Conservation (phyloP, 495 filamentous ascomycete genomes). For the Geoglossum glabrum region DNA sequence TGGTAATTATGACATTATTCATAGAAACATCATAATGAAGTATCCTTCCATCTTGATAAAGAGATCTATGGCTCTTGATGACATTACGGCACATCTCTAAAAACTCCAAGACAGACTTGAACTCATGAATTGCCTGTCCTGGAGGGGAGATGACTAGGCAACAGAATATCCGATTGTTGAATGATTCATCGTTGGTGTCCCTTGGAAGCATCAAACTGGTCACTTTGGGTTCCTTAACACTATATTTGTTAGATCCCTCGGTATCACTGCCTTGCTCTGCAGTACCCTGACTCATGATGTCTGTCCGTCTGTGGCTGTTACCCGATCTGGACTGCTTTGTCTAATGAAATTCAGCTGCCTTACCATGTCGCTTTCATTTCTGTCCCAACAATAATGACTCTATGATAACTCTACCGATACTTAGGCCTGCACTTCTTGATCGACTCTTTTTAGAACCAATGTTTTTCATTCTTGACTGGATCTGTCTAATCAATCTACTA, state of each 20-base stretch:
- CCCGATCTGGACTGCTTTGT: neutral
- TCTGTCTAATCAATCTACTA: neutral
- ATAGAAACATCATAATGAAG: conserved; percentile 13
- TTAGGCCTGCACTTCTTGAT: conserved; percentile 3
- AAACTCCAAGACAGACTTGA: conserved; percentile 14
- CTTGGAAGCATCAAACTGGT: conserved; percentile 7
- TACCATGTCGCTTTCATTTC: neutral
- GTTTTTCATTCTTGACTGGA: conserved; percentile 4
- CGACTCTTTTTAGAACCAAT: conserved; percentile 3
- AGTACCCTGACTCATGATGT: neutral
- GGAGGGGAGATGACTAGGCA: conserved; percentile 9
- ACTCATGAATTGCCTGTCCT: conserved; percentile 7
- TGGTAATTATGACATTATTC: conserved; percentile 9
- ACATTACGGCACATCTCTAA: conserved; percentile 14
- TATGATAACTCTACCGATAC: neutral
- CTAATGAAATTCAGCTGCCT: neutral
- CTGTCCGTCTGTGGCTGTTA: neutral
- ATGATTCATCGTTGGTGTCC: conserved; percentile 4
- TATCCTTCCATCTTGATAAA: conserved; percentile 17
- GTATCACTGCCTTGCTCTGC: neutral
- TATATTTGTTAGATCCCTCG: conserved; percentile 3
- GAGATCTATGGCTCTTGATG: conserved; percentile 16
- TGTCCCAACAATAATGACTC: neutral
- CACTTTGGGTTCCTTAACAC: neutral
- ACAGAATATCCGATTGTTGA: conserved; percentile 8